A percentile compares a stretch with the other conserved stretches of the same genome.
These are phyloP conservation scores for Leccinum rimulosum DNA, from an alignment of 768 basidiomycete genomes.

Conservation along the genomic window DNA sequence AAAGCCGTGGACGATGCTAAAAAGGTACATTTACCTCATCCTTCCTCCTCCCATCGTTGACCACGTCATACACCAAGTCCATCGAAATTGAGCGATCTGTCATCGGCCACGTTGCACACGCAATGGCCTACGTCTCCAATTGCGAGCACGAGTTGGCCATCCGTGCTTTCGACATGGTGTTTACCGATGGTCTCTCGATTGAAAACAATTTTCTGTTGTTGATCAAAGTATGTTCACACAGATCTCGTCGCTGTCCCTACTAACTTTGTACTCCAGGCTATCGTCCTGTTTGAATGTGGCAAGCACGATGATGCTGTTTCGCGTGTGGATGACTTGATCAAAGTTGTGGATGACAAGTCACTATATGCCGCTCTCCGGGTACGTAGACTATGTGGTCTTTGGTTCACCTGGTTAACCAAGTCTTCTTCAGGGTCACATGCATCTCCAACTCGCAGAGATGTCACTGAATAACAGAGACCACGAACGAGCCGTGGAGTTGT, in stretches of 20 bases:
- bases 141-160: not conserved
- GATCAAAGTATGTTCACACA: not conserved
- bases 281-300: not conserved
- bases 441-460: not conserved
- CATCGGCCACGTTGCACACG: not conserved
- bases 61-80: not conserved
- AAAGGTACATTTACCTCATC: not conserved
- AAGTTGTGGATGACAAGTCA: not conserved
- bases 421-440: not conserved
- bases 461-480: not conserved
- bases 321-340: not conserved
- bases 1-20: not conserved
- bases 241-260: not conserved
- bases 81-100: not conserved
- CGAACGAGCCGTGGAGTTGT: not conserved
- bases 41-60: not conserved
- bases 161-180: not conserved
- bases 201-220: not conserved
- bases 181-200: not conserved
- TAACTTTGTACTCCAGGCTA: not conserved
- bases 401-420: not conserved
- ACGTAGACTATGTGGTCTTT: not conserved
- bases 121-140: not conserved
- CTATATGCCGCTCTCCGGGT: not conserved
- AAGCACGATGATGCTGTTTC: not conserved